A percentile compares a stretch with the other conserved stretches of the same genome.
phyloP scores from a whole-genome alignment of 371 early-diverging fungal species.

The Mortierella sp. region DNA sequence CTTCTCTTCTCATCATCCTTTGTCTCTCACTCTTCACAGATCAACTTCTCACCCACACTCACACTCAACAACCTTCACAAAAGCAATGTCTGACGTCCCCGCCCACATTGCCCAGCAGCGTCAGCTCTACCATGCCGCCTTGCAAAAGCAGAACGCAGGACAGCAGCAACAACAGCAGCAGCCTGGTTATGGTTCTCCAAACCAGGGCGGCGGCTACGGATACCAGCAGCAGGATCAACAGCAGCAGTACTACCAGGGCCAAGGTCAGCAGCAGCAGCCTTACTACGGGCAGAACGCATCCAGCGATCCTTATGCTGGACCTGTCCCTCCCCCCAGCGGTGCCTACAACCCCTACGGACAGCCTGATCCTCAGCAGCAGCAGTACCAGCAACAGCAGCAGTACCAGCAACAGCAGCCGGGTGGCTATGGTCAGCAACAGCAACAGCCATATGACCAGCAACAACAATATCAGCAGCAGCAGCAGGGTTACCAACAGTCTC shows the following conservation, averaged over 20 bases:
- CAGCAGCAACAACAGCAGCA: slow-evolving; percentile 24
- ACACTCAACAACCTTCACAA: neutral
- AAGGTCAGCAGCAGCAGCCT: slow-evolving; percentile 32
- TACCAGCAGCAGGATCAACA: slow-evolving; percentile 31
- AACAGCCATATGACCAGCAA: slow-evolving; percentile 30
- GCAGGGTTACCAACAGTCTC: slow-evolving; percentile 17
- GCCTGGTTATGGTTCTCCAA: slow-evolving; percentile 18
- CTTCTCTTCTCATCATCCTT: neutral
- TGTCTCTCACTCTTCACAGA: neutral
- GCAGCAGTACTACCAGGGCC: slow-evolving; percentile 24
- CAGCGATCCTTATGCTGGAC: slow-evolving; percentile 21
- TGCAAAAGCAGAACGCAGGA: slow-evolving; percentile 51
- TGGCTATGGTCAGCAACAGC: slow-evolving; percentile 31
- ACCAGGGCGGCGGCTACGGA: slow-evolving; percentile 24
- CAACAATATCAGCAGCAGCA: slow-evolving; percentile 39
- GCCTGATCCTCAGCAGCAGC: slow-evolving; percentile 26
- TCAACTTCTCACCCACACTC: neutral
- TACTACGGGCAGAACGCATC: slow-evolving; percentile 24
- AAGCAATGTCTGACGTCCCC: slow-evolving; percentile 47
- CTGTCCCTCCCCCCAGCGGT: slow-evolving; percentile 15
- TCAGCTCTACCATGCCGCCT: slow-evolving; percentile 48
- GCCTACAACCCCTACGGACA: slow-evolving; percentile 26
- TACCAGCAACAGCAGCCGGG: slow-evolving; percentile 17
- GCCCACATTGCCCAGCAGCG: slow-evolving; percentile 55
- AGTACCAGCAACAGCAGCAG: slow-evolving; percentile 24